Percentiles rank a stretch among this genome's conserved stretches.
Evolutionary conservation across 2,329 filamentous ascomycete species (phyloP).

Genomic region (Beauveria brongniartii): DNA sequence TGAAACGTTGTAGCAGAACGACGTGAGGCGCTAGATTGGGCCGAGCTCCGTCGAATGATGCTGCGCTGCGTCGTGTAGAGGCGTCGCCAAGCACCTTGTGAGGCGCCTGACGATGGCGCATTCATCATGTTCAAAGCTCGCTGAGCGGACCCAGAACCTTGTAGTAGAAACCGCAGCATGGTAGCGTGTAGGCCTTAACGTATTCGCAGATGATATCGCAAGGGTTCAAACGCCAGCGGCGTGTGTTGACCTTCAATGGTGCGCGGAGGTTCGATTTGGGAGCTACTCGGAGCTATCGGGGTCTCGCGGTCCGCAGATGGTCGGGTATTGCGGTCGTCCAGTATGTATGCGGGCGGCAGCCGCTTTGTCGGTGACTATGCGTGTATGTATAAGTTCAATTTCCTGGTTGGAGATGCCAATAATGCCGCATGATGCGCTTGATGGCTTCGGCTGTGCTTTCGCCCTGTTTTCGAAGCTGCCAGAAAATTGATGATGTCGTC

Average conservation of each 20-base stretch:
- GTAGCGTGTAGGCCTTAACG: neutral
- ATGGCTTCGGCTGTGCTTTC: neutral
- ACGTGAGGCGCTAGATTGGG: neutral
- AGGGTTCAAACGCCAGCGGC: neutral
- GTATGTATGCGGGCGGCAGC: neutral
- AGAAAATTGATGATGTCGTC: conserved; percentile 11
- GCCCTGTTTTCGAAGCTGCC: conserved; percentile 1
- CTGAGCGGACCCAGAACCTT: neutral
- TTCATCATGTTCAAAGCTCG: neutral
- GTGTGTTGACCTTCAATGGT: neutral
- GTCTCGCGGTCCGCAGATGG: neutral
- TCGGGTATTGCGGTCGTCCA: neutral
- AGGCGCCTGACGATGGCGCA: conserved; percentile 1
- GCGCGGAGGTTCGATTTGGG: neutral
- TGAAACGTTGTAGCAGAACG: neutral
- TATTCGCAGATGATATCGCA: neutral
- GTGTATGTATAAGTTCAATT: neutral
- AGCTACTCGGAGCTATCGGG: conserved; percentile 11
- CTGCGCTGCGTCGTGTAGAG: neutral
- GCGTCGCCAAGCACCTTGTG: conserved; percentile 7
- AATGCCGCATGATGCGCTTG: neutral
- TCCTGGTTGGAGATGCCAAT: neutral
- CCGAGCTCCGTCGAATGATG: neutral
- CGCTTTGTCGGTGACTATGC: neutral
- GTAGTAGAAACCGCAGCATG: conserved; percentile 3